A percentile compares a stretch with the other conserved stretches of the same genome.
phyloP scores from a whole-genome alignment of 73 alveolate species.

The Paramecium tetraurelia region DNA sequence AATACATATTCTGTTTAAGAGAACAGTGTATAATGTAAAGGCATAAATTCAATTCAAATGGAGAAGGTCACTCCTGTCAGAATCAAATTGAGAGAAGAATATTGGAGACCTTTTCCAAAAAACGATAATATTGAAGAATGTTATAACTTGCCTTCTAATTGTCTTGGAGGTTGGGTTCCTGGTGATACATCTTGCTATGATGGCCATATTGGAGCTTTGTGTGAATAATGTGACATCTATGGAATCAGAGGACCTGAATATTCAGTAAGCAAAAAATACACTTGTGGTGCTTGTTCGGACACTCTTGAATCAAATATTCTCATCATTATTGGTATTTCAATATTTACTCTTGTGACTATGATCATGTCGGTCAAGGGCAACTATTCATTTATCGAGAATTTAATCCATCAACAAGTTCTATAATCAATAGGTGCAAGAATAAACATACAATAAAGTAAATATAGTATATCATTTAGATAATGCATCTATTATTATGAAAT shows the following conservation, averaged over 20 bases:
- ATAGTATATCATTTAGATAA: background rate
- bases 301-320: conserved; percentile 13
- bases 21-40: background rate
- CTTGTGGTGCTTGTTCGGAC: conserved; percentile 52
- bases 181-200: conserved; percentile 45
- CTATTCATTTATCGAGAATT: background rate
- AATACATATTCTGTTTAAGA: conserved; percentile 12
- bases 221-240: conserved; percentile 55
- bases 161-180: conserved; percentile 53
- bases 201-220: conserved; percentile 60
- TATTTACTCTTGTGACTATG: conserved; percentile 36
- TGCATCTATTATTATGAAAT: conserved; percentile 51
- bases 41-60: background rate
- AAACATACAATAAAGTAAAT: background rate
- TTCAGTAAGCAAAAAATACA: conserved; percentile 27
- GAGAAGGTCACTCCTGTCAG: background rate
- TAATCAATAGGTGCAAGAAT: background rate
- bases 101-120: conserved; percentile 48
- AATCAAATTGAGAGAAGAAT: background rate
- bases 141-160: background rate
- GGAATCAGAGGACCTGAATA: conserved; percentile 47
- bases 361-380: conserved; percentile 46
- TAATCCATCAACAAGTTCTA: background rate
- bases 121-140: conserved; percentile 37
- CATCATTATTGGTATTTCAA: background rate